Evolutionary conservation across 306 rosid species (phyloP).

Genomic region (Castanea crenata): DNA sequence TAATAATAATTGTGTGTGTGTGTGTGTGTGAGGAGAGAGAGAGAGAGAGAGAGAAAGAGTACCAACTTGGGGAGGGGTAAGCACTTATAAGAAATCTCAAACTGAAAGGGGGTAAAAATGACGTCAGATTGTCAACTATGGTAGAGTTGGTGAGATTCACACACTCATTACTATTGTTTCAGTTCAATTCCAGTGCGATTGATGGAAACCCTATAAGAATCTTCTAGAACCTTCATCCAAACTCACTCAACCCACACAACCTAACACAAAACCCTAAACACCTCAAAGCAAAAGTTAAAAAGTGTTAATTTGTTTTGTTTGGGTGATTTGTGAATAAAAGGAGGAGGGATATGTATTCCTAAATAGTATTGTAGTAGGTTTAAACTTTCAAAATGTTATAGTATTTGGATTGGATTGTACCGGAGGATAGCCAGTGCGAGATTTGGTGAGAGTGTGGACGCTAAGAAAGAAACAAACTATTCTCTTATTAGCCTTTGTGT

Average conservation of each 20-base stretch:
- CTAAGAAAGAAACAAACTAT: background rate
- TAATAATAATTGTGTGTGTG: background rate
- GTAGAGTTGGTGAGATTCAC: slow-evolving; percentile 89
- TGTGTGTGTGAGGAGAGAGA: too few species aligned
- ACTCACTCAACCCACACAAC: background rate
- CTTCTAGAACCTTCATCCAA: slow-evolving; percentile 31
- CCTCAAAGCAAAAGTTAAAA: too few species aligned
- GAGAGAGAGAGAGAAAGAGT: background rate
- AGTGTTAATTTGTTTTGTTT: too few species aligned
- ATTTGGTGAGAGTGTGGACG: slow-evolving; percentile 32
- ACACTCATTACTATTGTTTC: slow-evolving; percentile 61
- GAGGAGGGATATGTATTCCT: too few species aligned
- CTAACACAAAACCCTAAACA: too few species aligned
- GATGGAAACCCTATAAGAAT: slow-evolving; percentile 16
- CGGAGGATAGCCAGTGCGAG: slow-evolving; percentile 9
- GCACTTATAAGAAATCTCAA: slow-evolving; percentile 90
- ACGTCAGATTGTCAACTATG: slow-evolving; percentile 75
- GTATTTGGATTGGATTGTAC: background rate
- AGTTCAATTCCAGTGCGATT: background rate
- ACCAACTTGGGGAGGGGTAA: slow-evolving; percentile 75
- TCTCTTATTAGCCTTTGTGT: too few species aligned
- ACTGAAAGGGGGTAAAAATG: slow-evolving; percentile 78
- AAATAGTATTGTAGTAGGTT: too few species aligned
- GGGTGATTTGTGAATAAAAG: too few species aligned
- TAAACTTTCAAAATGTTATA: background rate